Evolutionary conservation across 2,329 filamentous ascomycete genomes (phyloP).

Genomic region (Didymella arachidicola): DNA sequence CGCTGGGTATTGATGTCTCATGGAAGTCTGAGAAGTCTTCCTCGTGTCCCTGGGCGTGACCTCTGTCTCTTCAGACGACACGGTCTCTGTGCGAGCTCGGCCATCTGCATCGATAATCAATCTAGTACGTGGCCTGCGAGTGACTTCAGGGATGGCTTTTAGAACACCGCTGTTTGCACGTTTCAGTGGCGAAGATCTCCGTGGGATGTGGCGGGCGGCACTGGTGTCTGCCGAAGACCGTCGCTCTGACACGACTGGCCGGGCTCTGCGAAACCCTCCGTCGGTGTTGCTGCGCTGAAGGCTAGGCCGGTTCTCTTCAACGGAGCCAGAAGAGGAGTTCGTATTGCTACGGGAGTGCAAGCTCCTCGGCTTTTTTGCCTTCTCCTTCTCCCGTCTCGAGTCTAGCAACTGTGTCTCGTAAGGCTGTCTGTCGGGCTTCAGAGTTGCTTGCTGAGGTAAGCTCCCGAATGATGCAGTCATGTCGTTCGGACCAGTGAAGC

Average conservation of each 20-base stretch:
- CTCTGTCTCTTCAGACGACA: constrained; percentile 46
- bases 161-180: constrained; percentile 53
- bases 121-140: constrained; percentile 52
- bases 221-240: constrained; percentile 32
- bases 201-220: constrained; percentile 46
- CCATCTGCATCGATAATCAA: constrained; percentile 59
- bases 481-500: constrained; percentile 47
- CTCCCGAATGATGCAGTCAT: constrained; percentile 40
- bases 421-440: constrained; percentile 42
- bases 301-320: constrained; percentile 40
- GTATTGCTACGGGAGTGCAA: constrained; percentile 53
- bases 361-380: constrained; percentile 40
- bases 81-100: constrained; percentile 57
- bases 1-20: constrained; percentile 53
- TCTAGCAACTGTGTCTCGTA: constrained; percentile 51
- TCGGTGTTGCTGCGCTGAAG: constrained; percentile 59
- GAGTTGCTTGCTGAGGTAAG: constrained; percentile 31
- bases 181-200: constrained; percentile 58
- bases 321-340: constrained; percentile 49
- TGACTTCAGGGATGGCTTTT: constrained; percentile 56
- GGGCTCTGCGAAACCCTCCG: constrained; percentile 48
- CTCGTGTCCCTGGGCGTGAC: constrained; percentile 39
- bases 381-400: constrained; percentile 45
- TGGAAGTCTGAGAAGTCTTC: constrained; percentile 36
- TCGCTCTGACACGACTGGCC: constrained; percentile 42